phyloP scores from a whole-genome alignment of 805 yeast genomes.

The Hanseniaspora occidentalis region DNA sequence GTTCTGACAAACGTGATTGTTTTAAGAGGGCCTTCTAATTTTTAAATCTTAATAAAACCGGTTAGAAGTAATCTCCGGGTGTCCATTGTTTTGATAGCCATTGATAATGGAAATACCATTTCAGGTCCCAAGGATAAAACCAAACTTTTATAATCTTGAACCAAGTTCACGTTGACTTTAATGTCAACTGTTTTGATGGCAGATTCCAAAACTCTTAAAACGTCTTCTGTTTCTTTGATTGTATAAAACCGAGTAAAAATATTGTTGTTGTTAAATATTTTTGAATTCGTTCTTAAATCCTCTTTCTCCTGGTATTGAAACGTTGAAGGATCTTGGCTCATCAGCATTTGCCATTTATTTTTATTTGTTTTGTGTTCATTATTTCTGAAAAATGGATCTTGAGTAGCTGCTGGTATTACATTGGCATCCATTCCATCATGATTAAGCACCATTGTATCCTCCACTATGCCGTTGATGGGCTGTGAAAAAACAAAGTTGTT shows the following conservation, averaged over 20 bases:
- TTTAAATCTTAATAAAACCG: constrained; percentile 35
- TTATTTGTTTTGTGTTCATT: background rate
- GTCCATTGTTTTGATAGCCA: constrained; percentile 31
- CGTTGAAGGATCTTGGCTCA: constrained; percentile 11
- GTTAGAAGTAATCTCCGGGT: constrained; percentile 31
- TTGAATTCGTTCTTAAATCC: constrained; percentile 1
- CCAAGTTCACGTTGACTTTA: constrained; percentile 16
- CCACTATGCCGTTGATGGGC: background rate
- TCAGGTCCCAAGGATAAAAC: constrained; percentile 8
- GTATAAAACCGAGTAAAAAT: constrained; percentile 20
- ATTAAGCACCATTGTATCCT: background rate
- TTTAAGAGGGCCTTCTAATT: constrained; percentile 29
- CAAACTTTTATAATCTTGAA: constrained; percentile 11
- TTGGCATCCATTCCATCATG: constrained; percentile 9
- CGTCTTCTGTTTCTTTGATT: constrained; percentile 14
- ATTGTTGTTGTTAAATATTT: constrained; percentile 5
- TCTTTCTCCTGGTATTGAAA: constrained; percentile 5
- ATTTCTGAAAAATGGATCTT: constrained; percentile 8
- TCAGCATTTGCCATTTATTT: background rate
- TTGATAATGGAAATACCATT: constrained; percentile 26
- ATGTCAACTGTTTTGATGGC: constrained; percentile 16
- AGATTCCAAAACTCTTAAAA: constrained; percentile 20
- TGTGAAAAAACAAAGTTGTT: background rate
- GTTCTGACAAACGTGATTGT: constrained; percentile 42
- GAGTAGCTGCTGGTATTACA: constrained; percentile 12